phyloP scores from a whole-genome alignment of 169 alveolate genomes.

The Theileria luwenshuni region DNA sequence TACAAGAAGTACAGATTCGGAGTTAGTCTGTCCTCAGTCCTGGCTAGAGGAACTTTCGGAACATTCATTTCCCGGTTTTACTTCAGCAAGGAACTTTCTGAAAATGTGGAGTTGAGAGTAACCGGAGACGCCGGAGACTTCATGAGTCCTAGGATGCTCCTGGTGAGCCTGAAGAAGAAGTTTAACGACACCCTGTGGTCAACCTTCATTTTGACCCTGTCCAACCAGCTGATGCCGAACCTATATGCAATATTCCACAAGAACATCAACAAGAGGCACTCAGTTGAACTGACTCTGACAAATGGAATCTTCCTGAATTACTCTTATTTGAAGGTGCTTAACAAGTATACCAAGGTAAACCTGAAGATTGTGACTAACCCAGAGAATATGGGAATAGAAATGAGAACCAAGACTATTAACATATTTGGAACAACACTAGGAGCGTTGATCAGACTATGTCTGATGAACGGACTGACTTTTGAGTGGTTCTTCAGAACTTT shows the following conservation, averaged over 20 bases:
- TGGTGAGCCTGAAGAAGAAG: constrained; percentile 57
- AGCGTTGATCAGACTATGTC: constrained; percentile 34
- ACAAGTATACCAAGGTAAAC: constrained; percentile 64
- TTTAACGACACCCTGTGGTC: constrained; percentile 59
- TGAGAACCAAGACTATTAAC: constrained; percentile 46
- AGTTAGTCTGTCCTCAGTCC: constrained; percentile 16
- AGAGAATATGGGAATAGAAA: constrained; percentile 60
- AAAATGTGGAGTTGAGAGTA: constrained; percentile 33
- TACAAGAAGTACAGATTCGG: constrained; percentile 42
- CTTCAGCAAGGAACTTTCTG: constrained; percentile 38
- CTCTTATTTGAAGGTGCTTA: constrained; percentile 45
- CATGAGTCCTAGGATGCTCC: constrained; percentile 7
- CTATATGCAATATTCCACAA: constrained; percentile 59
- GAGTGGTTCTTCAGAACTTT: constrained; percentile 54
- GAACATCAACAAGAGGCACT: constrained; percentile 40
- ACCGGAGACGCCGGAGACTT: constrained; percentile 49
- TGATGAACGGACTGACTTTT: constrained; percentile 44
- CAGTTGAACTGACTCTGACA: constrained; percentile 41
- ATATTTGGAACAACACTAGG: constrained; percentile 47
- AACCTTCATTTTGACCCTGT: constrained; percentile 26
- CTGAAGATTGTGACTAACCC: constrained; percentile 65
- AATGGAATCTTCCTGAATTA: constrained; percentile 33
- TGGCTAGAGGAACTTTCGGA: constrained; percentile 49
- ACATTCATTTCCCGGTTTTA: constrained; percentile 26
- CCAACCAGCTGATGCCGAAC: constrained; percentile 31